Evolutionary conservation across 129 eudicot genomes (phyloP).

Genomic region (Chrysanthemum makinoi): DNA sequence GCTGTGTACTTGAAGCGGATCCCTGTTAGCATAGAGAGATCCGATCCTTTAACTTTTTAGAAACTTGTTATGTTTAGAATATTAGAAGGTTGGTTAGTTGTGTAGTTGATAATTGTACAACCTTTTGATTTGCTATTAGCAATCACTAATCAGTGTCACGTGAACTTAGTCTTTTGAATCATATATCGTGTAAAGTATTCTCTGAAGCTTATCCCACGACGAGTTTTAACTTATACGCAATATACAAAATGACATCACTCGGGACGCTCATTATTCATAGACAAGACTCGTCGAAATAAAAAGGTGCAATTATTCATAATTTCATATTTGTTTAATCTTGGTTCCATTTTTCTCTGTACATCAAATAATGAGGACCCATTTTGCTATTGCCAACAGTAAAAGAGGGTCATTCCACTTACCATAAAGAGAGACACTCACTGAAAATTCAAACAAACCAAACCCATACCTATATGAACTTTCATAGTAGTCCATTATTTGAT

Average conservation of each 20-base stretch:
- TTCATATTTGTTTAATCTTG: constrained; percentile 16
- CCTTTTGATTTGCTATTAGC: constrained; percentile 1
- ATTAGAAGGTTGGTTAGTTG: constrained; percentile 29
- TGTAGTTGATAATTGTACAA: constrained; percentile 28
- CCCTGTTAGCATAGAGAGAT: constrained; percentile 36
- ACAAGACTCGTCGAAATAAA: not conserved
- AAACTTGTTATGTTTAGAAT: constrained; percentile 17
- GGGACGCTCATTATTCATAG: not conserved
- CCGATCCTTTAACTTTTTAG: constrained; percentile 31
- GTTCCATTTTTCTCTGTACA: constrained; percentile 7
- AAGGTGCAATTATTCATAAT: constrained; percentile 12
- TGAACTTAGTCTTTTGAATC: constrained; percentile 19
- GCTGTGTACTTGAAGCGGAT: constrained; percentile 65
- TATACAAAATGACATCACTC: not conserved
- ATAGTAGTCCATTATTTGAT: constrained; percentile 23
- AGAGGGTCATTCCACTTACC: constrained; percentile 24
- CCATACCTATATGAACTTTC: constrained; percentile 24
- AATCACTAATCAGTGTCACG: constrained; percentile 22
- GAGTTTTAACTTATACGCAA: not conserved
- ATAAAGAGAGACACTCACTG: constrained; percentile 22
- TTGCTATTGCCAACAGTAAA: constrained; percentile 18
- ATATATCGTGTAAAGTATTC: constrained; percentile 17
- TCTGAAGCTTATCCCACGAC: not conserved
- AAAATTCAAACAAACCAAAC: constrained; percentile 30
- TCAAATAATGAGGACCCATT: constrained; percentile 24